Conservation (phyloP, 305 asterid species). For the Fraxinus latifolia region DNA sequence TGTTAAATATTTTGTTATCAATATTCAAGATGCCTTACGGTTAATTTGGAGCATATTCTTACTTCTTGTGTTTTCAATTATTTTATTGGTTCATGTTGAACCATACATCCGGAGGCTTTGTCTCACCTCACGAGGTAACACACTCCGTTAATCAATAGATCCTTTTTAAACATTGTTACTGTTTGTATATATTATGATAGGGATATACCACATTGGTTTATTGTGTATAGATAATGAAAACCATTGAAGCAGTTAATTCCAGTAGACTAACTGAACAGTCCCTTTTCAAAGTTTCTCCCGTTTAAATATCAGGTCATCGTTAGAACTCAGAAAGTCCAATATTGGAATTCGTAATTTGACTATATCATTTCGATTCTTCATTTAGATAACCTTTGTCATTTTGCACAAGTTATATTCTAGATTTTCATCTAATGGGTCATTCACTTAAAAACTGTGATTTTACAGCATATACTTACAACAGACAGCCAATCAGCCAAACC, state of each 20-base stretch:
- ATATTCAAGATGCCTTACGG: not conserved
- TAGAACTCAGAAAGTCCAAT: not conserved
- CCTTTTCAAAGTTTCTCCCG: not conserved
- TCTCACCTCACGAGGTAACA: not conserved
- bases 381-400: not conserved
- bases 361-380: not conserved
- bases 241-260: not conserved
- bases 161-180: not conserved
- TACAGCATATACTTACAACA: not conserved
- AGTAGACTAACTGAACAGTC: not conserved
- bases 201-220: not conserved
- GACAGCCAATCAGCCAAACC: not conserved
- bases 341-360: not conserved
- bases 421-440: not conserved
- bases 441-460: not conserved
- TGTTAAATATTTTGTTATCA: not conserved
- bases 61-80: not conserved
- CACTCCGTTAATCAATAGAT: not conserved
- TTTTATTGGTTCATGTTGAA: not conserved
- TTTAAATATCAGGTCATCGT: not conserved
- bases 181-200: not conserved
- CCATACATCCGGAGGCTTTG: not conserved
- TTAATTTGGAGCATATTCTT: not conserved
- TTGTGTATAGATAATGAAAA: not conserved
- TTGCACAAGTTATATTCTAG: not conserved